Evolutionary conservation across 768 basidiomycete species (phyloP).

Genomic region (Serpula lacrymans): DNA sequence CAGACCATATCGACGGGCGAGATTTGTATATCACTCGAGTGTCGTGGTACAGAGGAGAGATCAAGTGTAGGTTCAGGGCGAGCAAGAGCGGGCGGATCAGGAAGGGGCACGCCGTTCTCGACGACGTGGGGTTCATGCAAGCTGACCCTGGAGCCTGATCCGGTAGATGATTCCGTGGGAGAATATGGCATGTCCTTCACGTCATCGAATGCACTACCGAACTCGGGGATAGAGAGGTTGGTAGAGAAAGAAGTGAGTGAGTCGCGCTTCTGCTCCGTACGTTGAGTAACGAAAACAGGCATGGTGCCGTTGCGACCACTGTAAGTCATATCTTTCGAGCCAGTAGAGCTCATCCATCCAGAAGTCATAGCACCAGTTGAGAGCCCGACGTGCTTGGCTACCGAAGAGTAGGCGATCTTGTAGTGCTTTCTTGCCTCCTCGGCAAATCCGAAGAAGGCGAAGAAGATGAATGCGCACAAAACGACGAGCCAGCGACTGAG

Average conservation of each 20-base stretch:
- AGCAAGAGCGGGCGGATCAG: conserved; percentile 11
- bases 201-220: conserved; percentile 30
- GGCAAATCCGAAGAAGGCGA: conserved; percentile 67
- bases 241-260: conserved; percentile 47
- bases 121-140: conserved; percentile 21
- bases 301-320: conserved; percentile 21
- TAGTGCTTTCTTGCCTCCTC: conserved; percentile 65
- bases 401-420: conserved; percentile 33
- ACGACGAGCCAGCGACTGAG: conserved; percentile 44
- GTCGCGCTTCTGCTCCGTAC: conserved; percentile 44
- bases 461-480: conserved; percentile 57
- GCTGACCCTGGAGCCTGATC: conserved; percentile 25
- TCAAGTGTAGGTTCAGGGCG: conserved; percentile 14
- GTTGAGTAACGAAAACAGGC: conserved; percentile 46
- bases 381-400: conserved; percentile 33
- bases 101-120: conserved; percentile 10
- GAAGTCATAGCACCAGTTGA: conserved; percentile 23
- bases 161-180: conserved; percentile 12
- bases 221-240: conserved; percentile 40
- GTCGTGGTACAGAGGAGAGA: conserved; percentile 16
- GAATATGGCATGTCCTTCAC: conserved; percentile 22
- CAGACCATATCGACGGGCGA: conserved; percentile 14
- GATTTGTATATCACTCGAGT: conserved; percentile 13
- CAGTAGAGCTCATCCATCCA: conserved; percentile 20
- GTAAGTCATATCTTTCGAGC: conserved; percentile 18